Percentiles rank a stretch among this genome's conserved stretches.
These are phyloP conservation scores for Hypericum perforatum DNA, from an alignment of 345 rosid species.

Conservation along the genomic window DNA sequence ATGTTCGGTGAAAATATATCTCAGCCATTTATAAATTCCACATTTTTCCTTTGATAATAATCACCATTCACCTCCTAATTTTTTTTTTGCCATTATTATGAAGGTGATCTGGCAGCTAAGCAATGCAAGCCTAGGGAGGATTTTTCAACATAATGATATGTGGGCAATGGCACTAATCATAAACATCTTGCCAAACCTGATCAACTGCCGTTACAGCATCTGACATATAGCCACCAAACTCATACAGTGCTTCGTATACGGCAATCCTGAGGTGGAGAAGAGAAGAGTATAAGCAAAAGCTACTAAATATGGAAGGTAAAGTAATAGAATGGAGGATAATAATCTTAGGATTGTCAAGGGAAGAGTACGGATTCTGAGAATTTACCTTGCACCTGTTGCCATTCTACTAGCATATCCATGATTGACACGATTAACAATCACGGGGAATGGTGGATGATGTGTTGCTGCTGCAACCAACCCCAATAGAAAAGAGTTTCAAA, in stretches of 20 bases:
- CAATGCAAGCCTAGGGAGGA: too few relatives aligned
- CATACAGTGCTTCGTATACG: slow-evolving; percentile 38
- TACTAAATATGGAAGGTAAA: too few relatives aligned
- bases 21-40: too few relatives aligned
- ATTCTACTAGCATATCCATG: slow-evolving; percentile 44
- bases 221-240: slow-evolving; percentile 41
- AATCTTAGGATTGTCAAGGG: neutral
- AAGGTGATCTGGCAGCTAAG: too few relatives aligned
- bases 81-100: too few relatives aligned
- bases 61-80: too few relatives aligned
- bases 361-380: neutral
- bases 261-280: slow-evolving; percentile 23
- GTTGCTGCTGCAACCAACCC: slow-evolving; percentile 19
- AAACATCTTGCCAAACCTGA: slow-evolving; percentile 20
- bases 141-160: too few relatives aligned
- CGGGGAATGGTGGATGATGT: slow-evolving; percentile 35
- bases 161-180: too few relatives aligned
- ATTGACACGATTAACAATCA: slow-evolving; percentile 28
- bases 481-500: too few relatives aligned
- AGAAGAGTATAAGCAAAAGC: neutral
- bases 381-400: slow-evolving; percentile 46
- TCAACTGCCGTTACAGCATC: slow-evolving; percentile 48
- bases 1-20: neutral
- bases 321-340: neutral
- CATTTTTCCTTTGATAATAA: too few relatives aligned